Base-by-base conservation (phyloP, 2,329 filamentous ascomycete species). In the Byssoonygena ceratinophila region DNA sequence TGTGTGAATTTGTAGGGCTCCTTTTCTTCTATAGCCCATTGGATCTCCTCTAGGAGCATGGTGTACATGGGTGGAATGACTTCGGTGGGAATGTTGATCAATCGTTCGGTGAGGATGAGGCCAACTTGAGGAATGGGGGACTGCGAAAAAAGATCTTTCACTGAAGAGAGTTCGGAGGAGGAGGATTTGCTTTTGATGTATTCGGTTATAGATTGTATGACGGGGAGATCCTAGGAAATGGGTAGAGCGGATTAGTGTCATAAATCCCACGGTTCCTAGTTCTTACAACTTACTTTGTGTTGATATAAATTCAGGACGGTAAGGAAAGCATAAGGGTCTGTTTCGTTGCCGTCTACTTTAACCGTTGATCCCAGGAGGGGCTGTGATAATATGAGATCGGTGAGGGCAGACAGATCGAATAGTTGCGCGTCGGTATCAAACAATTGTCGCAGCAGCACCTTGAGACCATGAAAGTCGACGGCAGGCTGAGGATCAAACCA, bases 31-130 rank as follows among this genome's bases (percentile, higher is more conserved):
- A 95, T 74, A 0, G 92, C 92, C 65, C 84, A 90, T 63, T 84
- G 77, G 47, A 98, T 83, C 76, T 98, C 92, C 64, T 97, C 89
- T 46, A 87, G 74, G 47, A 98, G 79, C 88, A 96, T 95, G 47
- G 78, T 82, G 77, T 96, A 97, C 81, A 97, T 85, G 3, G 92
- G 91, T 27, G 92, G 91, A 12, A 89, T 82, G 57, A 95, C 83
- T 69, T 97, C 87, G 14, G 87, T 76, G n/a, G 92, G 92, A 76
- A 96, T 90, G 73, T 98, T 98, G 74, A 98, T 89, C 62, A 97
- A 76, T 20, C 91, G 82, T 69, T 98, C 92, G 1, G 88, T 87
- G n/a, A 98, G 76, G 25, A 98, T 79, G 14, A 98, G 74, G 2
- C 89, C 92, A 53, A 96, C 79, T 52, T 88, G 82, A 0, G 73